Base-by-base conservation (phyloP, 345 rosid genomes). In the Cochlearia excelsa region DNA sequence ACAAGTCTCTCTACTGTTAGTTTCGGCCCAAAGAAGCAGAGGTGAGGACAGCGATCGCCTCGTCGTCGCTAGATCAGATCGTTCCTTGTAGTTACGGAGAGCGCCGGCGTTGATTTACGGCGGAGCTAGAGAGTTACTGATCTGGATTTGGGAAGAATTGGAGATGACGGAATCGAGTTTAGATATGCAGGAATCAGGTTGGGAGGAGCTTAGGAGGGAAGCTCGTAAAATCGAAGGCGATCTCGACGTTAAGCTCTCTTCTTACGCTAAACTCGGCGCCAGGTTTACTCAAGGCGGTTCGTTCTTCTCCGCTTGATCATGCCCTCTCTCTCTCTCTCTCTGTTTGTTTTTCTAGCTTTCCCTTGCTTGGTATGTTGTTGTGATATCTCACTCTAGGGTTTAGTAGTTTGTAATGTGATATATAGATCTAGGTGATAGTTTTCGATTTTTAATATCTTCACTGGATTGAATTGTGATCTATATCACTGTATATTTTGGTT, bases 191-290 rank as follows among this genome's bases (percentile, higher is more conserved):
- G 97, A 93, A 71, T 87, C 95, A 27, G 97, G 97, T 30, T 93
- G 99, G 95, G 99, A 86, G 72, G 99, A 93, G 61, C 80, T 90
- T 57, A 78, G 99, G 77, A 80, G 77, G 59, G 95, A 87, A 54
- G 97, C 97, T 50, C 84, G 97, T 52, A 93, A 85, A 80, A 75
- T 90, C 71, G 99, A 89, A 76, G 91, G 95, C 67, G 99, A 92
- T 86, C 90, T 92, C 66, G 99, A 92, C 47, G 94, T 93, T 48
- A 94, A 94, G 80, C 93, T 94, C 59, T 87, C 97, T 51, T 90
- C 97, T 27, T 94, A 94, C 54, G 99, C 97, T 46, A 94, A 94
- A 75, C 93, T 94, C 46, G 99, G 99, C 30, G 76, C 96, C 26
- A 80, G 97, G 64, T 90, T 87, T 75, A 79, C 83, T 23, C 99